Conservation (phyloP, 768 basidiomycete genomes). For the Agrocybe praecox region DNA sequence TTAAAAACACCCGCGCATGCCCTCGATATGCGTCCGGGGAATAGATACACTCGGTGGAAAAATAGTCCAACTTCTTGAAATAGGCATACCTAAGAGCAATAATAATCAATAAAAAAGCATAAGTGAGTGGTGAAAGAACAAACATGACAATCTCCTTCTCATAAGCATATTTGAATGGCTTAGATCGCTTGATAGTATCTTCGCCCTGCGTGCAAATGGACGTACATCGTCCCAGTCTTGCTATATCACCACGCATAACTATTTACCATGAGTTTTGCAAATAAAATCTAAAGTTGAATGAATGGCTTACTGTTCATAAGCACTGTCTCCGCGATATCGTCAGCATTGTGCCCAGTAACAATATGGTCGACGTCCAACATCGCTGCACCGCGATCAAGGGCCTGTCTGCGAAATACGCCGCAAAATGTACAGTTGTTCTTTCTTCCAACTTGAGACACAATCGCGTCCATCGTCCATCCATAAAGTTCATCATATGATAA, state of each 20-base stretch:
- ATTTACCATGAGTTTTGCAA: conserved; percentile 5
- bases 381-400: conserved; percentile 92
- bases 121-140: conserved; percentile 22
- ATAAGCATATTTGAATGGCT: conserved; percentile 99
- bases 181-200: conserved; percentile 94
- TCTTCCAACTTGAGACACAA: conserved; percentile 91
- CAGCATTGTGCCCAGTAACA: conserved; percentile 98
- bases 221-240: conserved; percentile 91
- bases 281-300: background rate
- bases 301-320: conserved; percentile 90
- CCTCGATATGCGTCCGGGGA: conserved; percentile 98
- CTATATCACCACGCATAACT: conserved; percentile 99
- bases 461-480: conserved; percentile 99
- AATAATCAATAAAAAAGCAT: background rate
- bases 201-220: conserved; percentile 94
- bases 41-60: conserved; percentile 99
- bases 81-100: conserved; percentile 83
- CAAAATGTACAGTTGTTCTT: conserved; percentile 99
- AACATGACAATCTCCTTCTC: conserved; percentile 99
- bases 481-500: conserved; percentile 95
- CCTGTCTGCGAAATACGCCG: conserved; percentile 95
- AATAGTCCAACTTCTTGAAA: conserved; percentile 98
- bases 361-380: conserved; percentile 93
- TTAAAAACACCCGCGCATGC: conserved; percentile 91
- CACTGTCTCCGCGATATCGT: conserved; percentile 98